Conservation (phyloP, 2,329 filamentous ascomycete genomes). For the Fusarium tricinctum region DNA sequence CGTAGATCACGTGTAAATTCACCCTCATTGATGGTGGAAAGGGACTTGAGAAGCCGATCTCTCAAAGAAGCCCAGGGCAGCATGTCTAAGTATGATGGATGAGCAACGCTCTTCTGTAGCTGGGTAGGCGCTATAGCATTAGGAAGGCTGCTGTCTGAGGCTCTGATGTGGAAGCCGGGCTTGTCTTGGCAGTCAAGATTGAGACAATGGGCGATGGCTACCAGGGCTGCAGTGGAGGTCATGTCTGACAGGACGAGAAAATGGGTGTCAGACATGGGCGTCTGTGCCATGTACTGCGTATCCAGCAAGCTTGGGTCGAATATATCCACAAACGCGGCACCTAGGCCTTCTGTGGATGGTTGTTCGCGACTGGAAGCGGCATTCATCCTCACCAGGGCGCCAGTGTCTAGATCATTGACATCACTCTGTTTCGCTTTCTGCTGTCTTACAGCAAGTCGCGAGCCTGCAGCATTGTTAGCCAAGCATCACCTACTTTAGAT, state of each 20-base stretch:
- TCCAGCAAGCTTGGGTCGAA: background rate
- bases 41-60: constrained; percentile 25
- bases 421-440: background rate
- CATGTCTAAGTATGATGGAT: constrained; percentile 29
- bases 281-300: background rate
- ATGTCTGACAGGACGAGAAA: constrained; percentile 18
- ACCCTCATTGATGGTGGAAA: constrained; percentile 16
- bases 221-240: constrained; percentile 14
- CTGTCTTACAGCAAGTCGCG: background rate
- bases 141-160: background rate
- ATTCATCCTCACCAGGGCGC: background rate
- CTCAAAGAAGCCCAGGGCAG: constrained; percentile 28
- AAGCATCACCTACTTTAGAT: rapidly evolving
- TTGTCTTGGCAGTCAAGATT: constrained; percentile 2
- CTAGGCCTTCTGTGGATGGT: background rate
- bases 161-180: background rate
- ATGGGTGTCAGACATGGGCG: background rate
- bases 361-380: background rate
- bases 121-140: constrained; percentile 11
- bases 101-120: constrained; percentile 21
- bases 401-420: rapidly evolving
- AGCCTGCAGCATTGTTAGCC: background rate
- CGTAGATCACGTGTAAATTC: constrained; percentile 18
- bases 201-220: constrained; percentile 6
- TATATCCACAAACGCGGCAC: background rate